These are phyloP conservation scores for Xylariaceae sp. DNA, from an alignment of 2,329 filamentous ascomycete species.

Conservation along the genomic window DNA sequence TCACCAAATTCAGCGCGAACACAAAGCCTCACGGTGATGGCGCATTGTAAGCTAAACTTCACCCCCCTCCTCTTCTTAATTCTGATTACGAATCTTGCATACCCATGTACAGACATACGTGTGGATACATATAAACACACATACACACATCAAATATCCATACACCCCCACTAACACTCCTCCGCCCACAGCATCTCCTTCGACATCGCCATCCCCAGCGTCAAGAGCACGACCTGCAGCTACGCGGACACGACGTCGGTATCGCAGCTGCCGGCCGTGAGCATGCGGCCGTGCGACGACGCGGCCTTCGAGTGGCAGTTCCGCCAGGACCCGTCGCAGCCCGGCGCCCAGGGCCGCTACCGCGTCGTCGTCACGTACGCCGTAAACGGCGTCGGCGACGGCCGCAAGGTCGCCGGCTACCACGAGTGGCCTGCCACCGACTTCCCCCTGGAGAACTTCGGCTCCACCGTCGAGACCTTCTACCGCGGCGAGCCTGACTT, in stretches of 20 bases:
- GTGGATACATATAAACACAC: background rate
- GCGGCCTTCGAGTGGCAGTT: slow-evolving; percentile 31
- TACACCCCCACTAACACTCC: too few species aligned
- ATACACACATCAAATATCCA: background rate
- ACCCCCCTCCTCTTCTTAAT: background rate
- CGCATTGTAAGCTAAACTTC: slow-evolving; percentile 24
- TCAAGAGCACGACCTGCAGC: slow-evolving; percentile 19
- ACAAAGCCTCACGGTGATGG: slow-evolving; percentile 20
- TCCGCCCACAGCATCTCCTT: slow-evolving; percentile 23
- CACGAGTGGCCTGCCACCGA: slow-evolving; percentile 31
- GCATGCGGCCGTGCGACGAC: slow-evolving; percentile 24
- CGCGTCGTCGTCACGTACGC: slow-evolving; percentile 30
- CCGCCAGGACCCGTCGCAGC: slow-evolving; percentile 30
- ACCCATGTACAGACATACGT: background rate
- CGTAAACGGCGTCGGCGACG: slow-evolving; percentile 11
- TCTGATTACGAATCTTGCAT: background rate
- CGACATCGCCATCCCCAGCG: slow-evolving; percentile 21
- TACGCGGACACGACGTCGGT: slow-evolving; percentile 27
- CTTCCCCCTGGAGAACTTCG: slow-evolving; percentile 22
- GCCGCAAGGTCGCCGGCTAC: slow-evolving; percentile 17
- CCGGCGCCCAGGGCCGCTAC: slow-evolving; percentile 27
- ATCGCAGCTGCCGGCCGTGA: slow-evolving; percentile 23
- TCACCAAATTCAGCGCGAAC: slow-evolving; percentile 28
- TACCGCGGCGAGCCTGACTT: slow-evolving; percentile 31
- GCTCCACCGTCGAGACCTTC: slow-evolving; percentile 21